Conservation (phyloP, 2,329 filamentous ascomycete genomes). For the Phialophora macrospora region DNA sequence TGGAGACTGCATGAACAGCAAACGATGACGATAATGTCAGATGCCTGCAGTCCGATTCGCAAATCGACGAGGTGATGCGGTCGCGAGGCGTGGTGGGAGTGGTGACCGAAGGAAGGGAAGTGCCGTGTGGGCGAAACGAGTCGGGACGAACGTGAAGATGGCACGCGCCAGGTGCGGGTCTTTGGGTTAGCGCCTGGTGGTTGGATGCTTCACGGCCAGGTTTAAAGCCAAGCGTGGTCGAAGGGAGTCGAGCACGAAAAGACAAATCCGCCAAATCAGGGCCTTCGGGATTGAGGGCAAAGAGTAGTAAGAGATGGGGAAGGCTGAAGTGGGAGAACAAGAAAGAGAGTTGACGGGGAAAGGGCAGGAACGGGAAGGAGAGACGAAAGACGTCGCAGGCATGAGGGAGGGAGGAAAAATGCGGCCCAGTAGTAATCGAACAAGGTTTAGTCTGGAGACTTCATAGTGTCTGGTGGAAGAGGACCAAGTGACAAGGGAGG, state of each 20-base stretch:
- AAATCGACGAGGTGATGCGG: not conserved
- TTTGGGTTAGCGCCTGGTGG: constrained; percentile 20
- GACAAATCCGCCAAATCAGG: not conserved
- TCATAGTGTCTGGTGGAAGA: constrained; percentile 10
- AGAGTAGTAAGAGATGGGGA: constrained; percentile 1
- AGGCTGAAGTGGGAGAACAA: constrained; percentile 25
- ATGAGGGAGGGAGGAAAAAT: constrained; percentile 29
- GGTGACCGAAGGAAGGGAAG: constrained; percentile 5
- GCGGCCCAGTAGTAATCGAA: constrained; percentile 24
- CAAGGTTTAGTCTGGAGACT: constrained; percentile 22
- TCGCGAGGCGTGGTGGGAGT: constrained; percentile 6
- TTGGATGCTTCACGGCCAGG: constrained; percentile 15
- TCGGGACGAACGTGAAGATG: constrained; percentile 16
- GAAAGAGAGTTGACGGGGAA: constrained; percentile 24
- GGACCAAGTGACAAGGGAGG: constrained; percentile 19
- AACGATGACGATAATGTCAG: not conserved
- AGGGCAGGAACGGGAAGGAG: constrained; percentile 26
- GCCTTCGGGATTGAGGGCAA: constrained; percentile 1
- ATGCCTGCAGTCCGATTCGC: not conserved
- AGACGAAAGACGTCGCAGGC: constrained; percentile 21
- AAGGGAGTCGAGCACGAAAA: constrained; percentile 4
- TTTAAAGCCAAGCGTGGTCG: not conserved
- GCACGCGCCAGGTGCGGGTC: constrained; percentile 24
- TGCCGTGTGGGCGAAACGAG: constrained; percentile 14
- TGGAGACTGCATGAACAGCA: constrained; percentile 8